Percentiles rank a stretch among this genome's conserved stretches.
Conservation (phyloP, 805 yeast genomes). For the Saccharomyces eubayanus region DNA sequence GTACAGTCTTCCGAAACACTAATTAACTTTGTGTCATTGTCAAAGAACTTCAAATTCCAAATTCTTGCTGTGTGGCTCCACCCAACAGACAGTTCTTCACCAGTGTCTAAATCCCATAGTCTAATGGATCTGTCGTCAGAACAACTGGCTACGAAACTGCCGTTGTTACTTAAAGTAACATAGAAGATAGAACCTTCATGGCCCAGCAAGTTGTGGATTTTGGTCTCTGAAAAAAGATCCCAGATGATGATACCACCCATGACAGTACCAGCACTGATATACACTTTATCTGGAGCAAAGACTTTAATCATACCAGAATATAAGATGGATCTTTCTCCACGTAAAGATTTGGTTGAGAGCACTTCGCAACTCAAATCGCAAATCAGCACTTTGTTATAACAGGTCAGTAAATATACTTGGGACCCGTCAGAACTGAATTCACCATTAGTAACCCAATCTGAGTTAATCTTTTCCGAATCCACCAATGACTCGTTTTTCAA, state of each 20-base stretch:
- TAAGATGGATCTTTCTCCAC: conserved; percentile 69
- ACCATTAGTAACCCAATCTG: conserved; percentile 74
- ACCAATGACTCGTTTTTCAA: conserved; percentile 12
- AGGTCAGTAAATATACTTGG: conserved; percentile 52
- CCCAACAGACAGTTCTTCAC: conserved; percentile 60
- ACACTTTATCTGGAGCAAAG: conserved; percentile 34
- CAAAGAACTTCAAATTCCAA: conserved; percentile 66
- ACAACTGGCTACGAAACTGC: conserved; percentile 59
- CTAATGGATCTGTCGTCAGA: conserved; percentile 90
- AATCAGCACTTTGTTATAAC: conserved; percentile 56
- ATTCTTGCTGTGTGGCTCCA: conserved; percentile 97
- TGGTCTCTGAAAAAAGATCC: conserved; percentile 42
- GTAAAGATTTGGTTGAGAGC: conserved; percentile 30
- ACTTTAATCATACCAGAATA: conserved; percentile 75
- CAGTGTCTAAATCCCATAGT: conserved; percentile 56
- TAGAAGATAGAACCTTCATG: conserved; percentile 93
- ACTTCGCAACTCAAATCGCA: conserved; percentile 23
- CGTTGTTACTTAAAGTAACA: conserved; percentile 52
- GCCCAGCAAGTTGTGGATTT: conserved; percentile 50
- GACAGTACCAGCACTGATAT: conserved; percentile 86
- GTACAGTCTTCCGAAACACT: conserved; percentile 86
- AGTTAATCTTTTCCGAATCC: conserved; percentile 41
- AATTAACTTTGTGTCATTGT: conserved; percentile 35
- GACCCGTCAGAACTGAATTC: conserved; percentile 38
- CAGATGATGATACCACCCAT: conserved; percentile 81